Base-by-base conservation (phyloP, 257 asterid genomes). In the Scutellaria baicalensis region DNA sequence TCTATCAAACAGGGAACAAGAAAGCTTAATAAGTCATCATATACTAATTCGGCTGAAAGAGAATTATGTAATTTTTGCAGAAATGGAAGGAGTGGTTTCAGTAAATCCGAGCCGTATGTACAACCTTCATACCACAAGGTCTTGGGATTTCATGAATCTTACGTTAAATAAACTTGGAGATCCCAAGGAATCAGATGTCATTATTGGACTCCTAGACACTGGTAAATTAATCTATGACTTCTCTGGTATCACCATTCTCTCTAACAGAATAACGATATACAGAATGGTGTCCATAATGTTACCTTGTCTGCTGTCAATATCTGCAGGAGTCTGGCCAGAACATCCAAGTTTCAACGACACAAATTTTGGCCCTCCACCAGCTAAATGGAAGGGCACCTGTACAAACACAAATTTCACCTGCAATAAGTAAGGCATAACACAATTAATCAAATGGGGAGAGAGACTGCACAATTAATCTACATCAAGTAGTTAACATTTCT, bases 321-420 rank as follows among this genome's bases (percentile, higher is more conserved):
- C 23, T 14, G 3, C 51, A 84, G 86, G 89, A 27, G 75, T 83
- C 31, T 87, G 91, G 89, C 94, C 94, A 0, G 94, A 85, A 78
- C 88, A 84, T 51, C 89, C 87, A 6, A 85, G 89, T 72, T 87
- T 87, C 74, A 80, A 72, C 4, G 91, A 85, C 80, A 23, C 72
- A 0, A 80, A 77, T 38, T 76, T 78, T 12, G 59, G 81, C 55
- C 71, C 88, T 72, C 86, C 88, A n/a, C 89, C 94, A 1, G 9
- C 89, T 18, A 83, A 76, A 61, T 85, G 91, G 89, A 85, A 83
- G 66, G 91, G 91, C 3, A 54, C 74, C 11, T 87, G 94, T 81
- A 48, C 77, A 13, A 67, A 52, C 58, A 4, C 57, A 6, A 87
- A 87, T 48, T 85, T 87, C 83, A 87, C 94, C 40, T 87, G 94